Evolutionary conservation across 78 protist genomes (phyloP), one percentile per base, ranked within the genome.

Genomic region (Emiliania huxleyi): DNA sequence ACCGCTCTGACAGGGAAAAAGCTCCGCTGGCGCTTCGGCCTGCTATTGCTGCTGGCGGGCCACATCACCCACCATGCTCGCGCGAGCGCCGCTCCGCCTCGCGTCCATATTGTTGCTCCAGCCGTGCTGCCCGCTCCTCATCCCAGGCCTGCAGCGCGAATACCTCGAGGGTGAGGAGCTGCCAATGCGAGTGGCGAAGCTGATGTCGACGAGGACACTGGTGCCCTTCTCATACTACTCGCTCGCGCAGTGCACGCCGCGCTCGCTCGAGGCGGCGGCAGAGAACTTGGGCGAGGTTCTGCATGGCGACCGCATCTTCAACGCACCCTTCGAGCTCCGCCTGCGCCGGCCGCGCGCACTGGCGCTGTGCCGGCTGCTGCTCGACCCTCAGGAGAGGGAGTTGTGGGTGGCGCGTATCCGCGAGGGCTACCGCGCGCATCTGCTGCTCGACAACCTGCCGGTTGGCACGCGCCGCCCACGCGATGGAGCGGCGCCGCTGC

Each of bases 211-310:
- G 29, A 8, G 62, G 29, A 52, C 52, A 6, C 89, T 44, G 89
- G 40, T 92, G 26, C 94, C 94, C 18, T 92, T 71, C 44, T 88
- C 73, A 45, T 92, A 52, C 83, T 92, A 92, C 79, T 35, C 49
- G 35, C 83, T 92, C 0, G 49, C 94, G 29, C 75, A 71, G n/a
- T 92, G 94, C 91, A 15, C 2, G 83, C 94, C 94, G 26, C 33
- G 2, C 18, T 42, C 43, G 45, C 3, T 42, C 42, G 0, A 0
- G 21, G 62, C 73, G 45, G 33, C 83, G 37, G 52, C 69, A 3
- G 94, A 92, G 69, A 92, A 92, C 83, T 48, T 92, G 23, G 94
- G 94, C 71, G 94, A 92, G 85, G 91, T 92, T 22, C 87, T 92
- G 69, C 75, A 69, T 40, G 94, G 94, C 48, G 21, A 29, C 11